Conservation (phyloP, 257 asterid species). For the Solanum chmielewskii region DNA sequence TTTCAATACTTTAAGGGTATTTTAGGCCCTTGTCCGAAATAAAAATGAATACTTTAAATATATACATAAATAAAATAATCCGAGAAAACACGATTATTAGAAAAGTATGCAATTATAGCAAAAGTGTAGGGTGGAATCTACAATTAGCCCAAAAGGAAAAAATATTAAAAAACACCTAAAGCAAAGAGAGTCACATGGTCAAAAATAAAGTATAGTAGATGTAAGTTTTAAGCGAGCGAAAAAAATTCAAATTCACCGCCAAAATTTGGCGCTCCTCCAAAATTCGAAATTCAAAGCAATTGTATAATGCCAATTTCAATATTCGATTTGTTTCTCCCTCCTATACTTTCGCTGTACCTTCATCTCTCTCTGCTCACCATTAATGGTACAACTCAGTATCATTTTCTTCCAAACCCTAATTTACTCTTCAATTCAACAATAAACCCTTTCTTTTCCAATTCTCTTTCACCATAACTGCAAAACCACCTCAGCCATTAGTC, state of each 20-base stretch:
- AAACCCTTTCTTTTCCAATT: background rate
- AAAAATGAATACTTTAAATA: no score
- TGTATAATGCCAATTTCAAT: constrained; percentile 17
- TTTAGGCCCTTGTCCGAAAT: no score
- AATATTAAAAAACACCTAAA: background rate
- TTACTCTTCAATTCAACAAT: background rate
- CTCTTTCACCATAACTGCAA: background rate
- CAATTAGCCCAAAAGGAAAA: background rate
- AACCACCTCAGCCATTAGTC: background rate
- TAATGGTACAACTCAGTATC: background rate
- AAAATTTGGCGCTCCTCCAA: constrained; percentile 33
- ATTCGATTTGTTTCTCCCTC: background rate
- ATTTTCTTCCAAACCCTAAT: constrained; percentile 11
- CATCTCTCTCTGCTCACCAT: background rate
- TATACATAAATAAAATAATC: no score
- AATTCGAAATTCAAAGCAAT: constrained; percentile 13
- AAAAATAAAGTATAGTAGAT: background rate
- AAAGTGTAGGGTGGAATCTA: background rate
- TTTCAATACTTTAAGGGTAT: no score
- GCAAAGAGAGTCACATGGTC: background rate
- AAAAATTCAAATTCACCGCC: constrained; percentile 23
- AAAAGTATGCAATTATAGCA: background rate
- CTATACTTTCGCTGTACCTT: background rate
- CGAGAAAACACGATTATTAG: background rate
- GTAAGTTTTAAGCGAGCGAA: background rate